Evolutionary conservation across 352 stramenopile genomes (phyloP).

Genomic region (Pseudoperonospora humuli): DNA sequence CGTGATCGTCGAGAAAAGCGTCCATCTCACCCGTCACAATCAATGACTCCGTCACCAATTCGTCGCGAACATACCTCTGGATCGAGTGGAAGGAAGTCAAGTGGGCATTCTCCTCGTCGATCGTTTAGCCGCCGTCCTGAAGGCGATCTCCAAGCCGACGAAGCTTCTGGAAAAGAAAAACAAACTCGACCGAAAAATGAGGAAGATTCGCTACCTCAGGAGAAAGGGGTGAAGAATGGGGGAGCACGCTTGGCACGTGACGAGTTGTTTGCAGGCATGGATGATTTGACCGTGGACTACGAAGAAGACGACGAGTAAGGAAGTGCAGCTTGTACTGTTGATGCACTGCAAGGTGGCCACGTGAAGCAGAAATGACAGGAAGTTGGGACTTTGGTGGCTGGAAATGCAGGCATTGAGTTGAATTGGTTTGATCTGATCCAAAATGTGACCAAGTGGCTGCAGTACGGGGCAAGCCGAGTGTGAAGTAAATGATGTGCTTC

Average conservation of each 20-base stretch:
- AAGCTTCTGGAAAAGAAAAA: slow-evolving; percentile 16
- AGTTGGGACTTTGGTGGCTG: slow-evolving; percentile 20
- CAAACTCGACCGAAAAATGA: slow-evolving; percentile 19
- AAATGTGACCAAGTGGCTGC: slow-evolving; percentile 9
- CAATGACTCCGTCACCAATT: slow-evolving; percentile 34
- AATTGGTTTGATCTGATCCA: slow-evolving; percentile 12
- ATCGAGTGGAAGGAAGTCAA: slow-evolving; percentile 24
- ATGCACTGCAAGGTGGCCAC: slow-evolving; percentile 8
- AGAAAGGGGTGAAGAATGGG: slow-evolving; percentile 28
- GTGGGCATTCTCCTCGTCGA: slow-evolving; percentile 17
- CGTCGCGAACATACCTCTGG: slow-evolving; percentile 19
- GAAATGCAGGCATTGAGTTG: slow-evolving; percentile 24
- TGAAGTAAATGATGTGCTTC: slow-evolving; percentile 12
- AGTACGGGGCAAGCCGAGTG: slow-evolving; percentile 9
- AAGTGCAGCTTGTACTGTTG: slow-evolving; percentile 7
- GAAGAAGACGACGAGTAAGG: slow-evolving; percentile 67
- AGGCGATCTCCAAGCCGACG: slow-evolving; percentile 15
- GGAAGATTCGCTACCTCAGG: slow-evolving; percentile 18
- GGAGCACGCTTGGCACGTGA: slow-evolving; percentile 24
- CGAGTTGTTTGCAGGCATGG: slow-evolving; percentile 53
- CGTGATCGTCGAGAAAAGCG: slow-evolving; percentile 25
- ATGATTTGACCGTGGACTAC: slow-evolving; percentile 78
- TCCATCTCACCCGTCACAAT: slow-evolving; percentile 21
- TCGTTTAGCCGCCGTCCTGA: slow-evolving; percentile 25
- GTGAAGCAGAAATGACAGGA: slow-evolving; percentile 7